Evolutionary conservation across 2,329 filamentous ascomycete species (phyloP).

Genomic region (Scortechinia acanthostroma): DNA sequence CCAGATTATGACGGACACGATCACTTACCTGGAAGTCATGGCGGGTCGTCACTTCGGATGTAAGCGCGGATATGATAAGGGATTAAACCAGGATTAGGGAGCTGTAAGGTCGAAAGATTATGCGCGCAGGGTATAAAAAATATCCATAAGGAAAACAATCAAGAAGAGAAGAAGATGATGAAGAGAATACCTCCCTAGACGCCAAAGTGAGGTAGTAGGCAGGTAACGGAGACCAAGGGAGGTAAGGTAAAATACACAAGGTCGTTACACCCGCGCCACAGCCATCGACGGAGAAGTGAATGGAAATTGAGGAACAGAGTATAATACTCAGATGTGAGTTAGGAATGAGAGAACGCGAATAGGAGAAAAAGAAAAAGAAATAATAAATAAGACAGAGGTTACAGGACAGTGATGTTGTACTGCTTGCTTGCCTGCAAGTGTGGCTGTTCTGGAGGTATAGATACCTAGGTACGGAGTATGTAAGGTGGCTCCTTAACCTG

Average conservation of each 20-base stretch:
- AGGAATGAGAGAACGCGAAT: no score
- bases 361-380: background rate
- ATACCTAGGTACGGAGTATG: no score
- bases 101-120: no score
- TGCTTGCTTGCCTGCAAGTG: no score
- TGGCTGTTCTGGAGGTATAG: no score
- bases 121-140: background rate
- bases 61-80: background rate
- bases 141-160: background rate
- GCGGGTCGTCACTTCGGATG: background rate
- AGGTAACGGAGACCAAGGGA: background rate
- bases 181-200: background rate
- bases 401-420: no score
- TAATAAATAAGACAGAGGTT: no score
- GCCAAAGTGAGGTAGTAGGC: background rate
- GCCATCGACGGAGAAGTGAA: background rate
- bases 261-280: background rate
- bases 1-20: no score
- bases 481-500: no score
- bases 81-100: no score
- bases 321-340: no score
- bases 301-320: background rate
- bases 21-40: conserved; percentile 1
- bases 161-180: background rate
- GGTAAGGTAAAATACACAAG: background rate